Base-by-base conservation (phyloP, 192 early-diverging fungal genomes). In the Umbelopsis ramanniana region DNA sequence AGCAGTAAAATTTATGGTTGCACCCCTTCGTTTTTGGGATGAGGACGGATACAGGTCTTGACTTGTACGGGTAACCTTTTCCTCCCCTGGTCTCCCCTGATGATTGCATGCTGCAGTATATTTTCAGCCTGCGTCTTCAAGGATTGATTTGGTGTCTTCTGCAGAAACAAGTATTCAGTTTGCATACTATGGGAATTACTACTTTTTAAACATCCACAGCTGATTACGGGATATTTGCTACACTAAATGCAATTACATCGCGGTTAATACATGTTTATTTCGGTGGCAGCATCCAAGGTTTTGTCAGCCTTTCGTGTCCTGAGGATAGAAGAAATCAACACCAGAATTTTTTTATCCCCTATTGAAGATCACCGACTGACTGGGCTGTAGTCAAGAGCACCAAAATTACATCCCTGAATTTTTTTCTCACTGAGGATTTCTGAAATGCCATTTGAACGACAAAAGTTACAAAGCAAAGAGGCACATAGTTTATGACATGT, bases 21-120 rank as follows among this genome's bases (percentile, higher is more conserved):
- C 33, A 35, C 57, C 29, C 26, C 57, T 19, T 37, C 26, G 26
- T 5, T 35, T 29, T 37, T 63, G 33, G 17, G 19, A 37, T 19
- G 33, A 17, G 29, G 26, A 26, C 26, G 33, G 33, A 63, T 26
- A 19, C 26, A 63, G 29, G 33, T 14, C 33, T 37, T 63, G 57
- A 37, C 33, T 37, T 29, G 33, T 63, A 63, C 57, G 33, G 57
- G 5, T 37, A 29, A 35, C 17, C 14, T 23, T 12, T 37, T 63
- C 1, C 57, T 63, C 57, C 57, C 26, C 23, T 50, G 33, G 15
- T 63, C 6, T 9, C 57, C 57, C 57, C 57, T 63, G 57, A 63
- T 37, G 57, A 37, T 63, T 63, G 57, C 57, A 63, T 63, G 57
- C 57, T 63, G 57, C 57, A 63, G 33, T 17, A n/a, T 33, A 29